phyloP scores from a whole-genome alignment of 768 basidiomycete species.

The Suillus fuscotomentosus region DNA sequence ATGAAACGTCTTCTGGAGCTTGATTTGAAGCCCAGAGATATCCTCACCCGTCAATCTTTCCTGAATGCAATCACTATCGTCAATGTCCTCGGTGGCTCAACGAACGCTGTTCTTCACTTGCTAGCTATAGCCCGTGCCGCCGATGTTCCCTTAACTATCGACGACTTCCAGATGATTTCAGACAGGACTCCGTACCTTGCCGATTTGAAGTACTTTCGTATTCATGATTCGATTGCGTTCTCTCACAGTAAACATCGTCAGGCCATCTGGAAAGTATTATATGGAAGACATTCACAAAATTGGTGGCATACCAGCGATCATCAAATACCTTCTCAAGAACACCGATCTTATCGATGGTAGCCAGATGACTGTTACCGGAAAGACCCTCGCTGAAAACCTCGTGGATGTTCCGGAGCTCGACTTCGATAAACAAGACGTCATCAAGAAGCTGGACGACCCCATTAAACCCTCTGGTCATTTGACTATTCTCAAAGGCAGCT shows the following conservation, averaged over 20 bases:
- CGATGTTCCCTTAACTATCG: slow-evolving; percentile 69
- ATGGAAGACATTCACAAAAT: slow-evolving; percentile 90
- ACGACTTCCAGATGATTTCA: slow-evolving; percentile 82
- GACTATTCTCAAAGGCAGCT: slow-evolving; percentile 84
- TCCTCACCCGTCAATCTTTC: slow-evolving; percentile 69
- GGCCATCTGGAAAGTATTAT: slow-evolving; percentile 82
- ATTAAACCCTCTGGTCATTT: slow-evolving; percentile 88
- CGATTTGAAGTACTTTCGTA: slow-evolving; percentile 63
- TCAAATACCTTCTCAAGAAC: slow-evolving; percentile 81
- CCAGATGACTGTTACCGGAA: slow-evolving; percentile 89
- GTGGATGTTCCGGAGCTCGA: slow-evolving; percentile 71
- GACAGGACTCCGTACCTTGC: slow-evolving; percentile 82
- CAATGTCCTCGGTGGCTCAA: slow-evolving; percentile 82
- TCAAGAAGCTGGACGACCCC: slow-evolving; percentile 69
- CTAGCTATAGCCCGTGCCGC: slow-evolving; percentile 85
- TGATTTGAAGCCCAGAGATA: slow-evolving; percentile 82
- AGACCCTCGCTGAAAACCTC: slow-evolving; percentile 85
- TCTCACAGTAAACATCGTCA: slow-evolving; percentile 21
- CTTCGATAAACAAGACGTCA: slow-evolving; percentile 74
- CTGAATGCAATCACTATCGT: slow-evolving; percentile 82
- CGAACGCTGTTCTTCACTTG: slow-evolving; percentile 84
- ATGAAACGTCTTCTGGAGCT: slow-evolving; percentile 70
- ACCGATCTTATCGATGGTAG: slow-evolving; percentile 78
- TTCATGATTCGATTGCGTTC: not conserved
- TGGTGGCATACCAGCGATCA: slow-evolving; percentile 80